Percentiles rank a stretch among this genome's conserved stretches.
Conservation (phyloP, 148 eudicot genomes). For the Fagopyrum esculentum region DNA sequence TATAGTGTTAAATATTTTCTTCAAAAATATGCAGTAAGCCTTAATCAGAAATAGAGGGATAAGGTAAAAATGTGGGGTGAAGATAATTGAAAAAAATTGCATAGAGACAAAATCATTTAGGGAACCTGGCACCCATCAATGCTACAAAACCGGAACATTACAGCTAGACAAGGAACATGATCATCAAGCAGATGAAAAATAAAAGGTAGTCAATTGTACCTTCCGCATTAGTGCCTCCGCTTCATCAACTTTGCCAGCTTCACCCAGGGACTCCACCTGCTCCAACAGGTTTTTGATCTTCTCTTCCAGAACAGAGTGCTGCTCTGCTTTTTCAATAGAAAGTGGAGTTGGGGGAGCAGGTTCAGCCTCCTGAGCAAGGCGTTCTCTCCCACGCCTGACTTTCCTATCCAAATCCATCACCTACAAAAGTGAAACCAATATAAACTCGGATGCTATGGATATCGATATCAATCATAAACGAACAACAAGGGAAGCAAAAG, state of each 20-base stretch:
- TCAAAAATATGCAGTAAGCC: too few species aligned
- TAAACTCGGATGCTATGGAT: not conserved
- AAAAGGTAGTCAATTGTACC: constrained; percentile 28
- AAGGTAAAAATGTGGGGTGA: too few species aligned
- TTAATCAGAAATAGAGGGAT: too few species aligned
- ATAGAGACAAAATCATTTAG: not conserved
- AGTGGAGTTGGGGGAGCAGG: constrained; percentile 81
- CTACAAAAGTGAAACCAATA: constrained; percentile 25
- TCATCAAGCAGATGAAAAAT: not conserved
- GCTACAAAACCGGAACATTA: not conserved
- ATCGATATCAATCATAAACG: not conserved
- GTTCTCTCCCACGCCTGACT: constrained; percentile 92
- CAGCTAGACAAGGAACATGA: not conserved
- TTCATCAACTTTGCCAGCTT: constrained; percentile 98
- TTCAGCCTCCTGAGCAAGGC: constrained; percentile 89
- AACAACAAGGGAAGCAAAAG: not conserved
- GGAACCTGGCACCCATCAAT: not conserved
- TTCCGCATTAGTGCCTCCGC: constrained; percentile 99
- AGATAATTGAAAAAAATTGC: not conserved
- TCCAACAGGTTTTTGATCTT: constrained; percentile 85
- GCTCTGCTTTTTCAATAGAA: constrained; percentile 90
- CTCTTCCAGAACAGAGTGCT: constrained; percentile 77
- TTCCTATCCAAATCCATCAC: constrained; percentile 84
- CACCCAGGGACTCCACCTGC: constrained; percentile 92
- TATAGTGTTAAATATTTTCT: too few species aligned